Evolutionary conservation across 2,329 filamentous ascomycete species (phyloP), one percentile per base, ranked within the genome.

Genomic region (Nigrospora osmanthi): DNA sequence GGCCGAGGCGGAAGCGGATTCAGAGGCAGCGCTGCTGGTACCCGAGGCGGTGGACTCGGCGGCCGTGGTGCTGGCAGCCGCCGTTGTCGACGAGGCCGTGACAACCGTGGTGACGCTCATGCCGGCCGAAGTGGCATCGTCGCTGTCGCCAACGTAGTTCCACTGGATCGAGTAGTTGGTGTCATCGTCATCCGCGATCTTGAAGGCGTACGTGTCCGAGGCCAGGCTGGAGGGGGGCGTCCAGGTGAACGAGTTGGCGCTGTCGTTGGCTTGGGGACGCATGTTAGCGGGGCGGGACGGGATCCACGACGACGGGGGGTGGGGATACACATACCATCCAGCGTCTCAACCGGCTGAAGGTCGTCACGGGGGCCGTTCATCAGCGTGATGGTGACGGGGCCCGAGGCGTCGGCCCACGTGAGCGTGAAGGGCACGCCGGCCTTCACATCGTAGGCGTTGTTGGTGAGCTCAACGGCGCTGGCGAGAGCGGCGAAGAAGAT

Each of bases 111-210:
- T 16, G 14, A 30, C 37, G 36, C 41, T 45, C 38, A 40, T 15
- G 38, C 28, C n/a, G 28, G 45, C 23, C 28, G 38, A 23, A 40
- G 46, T 49, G 30, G 40, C 45, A 46, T 42, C 45, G 28, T 44
- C 38, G 19, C 45, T 17, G 19, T 15, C 33, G 23, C 14, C 33
- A 9, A 19, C 34, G 19, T 35, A 28, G 6, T 23, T n/a, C 58
- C 71, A 75, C 56, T 61, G 61, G 12, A 47, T 5, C 53, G 65
- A 69, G 66, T 69, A 75, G 70, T 75, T 75, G 56, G 56, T 49
- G 12, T 59, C 57, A 31, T 53, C 55, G 32, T 53, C 54, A 52
- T 75, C 70, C 28, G 44, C 49, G 54, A 75, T 72, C 59, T 67
- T 59, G 51, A 75, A 62, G 49, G 71, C 70, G 52, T 75, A 75